These are phyloP conservation scores for Hypoxylon sp. DNA, from an alignment of 2,329 filamentous ascomycete species.

Conservation along the genomic window DNA sequence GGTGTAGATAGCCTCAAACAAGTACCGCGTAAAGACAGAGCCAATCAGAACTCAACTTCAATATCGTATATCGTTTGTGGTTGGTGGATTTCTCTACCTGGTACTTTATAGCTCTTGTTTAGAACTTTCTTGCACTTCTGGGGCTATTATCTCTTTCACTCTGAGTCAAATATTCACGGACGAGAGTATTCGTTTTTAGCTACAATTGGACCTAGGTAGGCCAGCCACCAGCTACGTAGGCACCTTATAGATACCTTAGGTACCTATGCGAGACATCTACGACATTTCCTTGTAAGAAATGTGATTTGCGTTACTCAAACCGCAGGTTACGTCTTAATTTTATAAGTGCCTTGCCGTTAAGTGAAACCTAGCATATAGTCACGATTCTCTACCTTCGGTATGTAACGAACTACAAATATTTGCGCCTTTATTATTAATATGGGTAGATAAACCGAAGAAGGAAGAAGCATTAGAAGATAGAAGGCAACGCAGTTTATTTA, in stretches of 20 bases:
- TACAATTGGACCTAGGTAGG: constrained; percentile 16
- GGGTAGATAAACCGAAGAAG: background rate
- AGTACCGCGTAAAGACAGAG: background rate
- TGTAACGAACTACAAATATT: background rate
- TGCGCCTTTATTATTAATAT: background rate
- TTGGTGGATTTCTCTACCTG: background rate
- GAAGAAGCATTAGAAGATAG: background rate
- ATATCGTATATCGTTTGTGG: background rate
- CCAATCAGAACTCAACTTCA: background rate
- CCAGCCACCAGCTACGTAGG: constrained; percentile 4
- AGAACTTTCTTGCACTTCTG: background rate
- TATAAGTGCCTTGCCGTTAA: background rate
- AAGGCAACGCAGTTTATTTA: background rate
- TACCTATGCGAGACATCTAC: background rate
- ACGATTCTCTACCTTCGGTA: background rate
- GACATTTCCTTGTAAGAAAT: background rate
- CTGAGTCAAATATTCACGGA: background rate
- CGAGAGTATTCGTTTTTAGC: constrained; percentile 31
- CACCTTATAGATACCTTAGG: background rate
- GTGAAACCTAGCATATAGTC: background rate
- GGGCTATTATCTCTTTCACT: background rate
- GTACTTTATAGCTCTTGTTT: background rate
- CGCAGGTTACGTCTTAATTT: too few species aligned
- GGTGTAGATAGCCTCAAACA: constrained; percentile 1
- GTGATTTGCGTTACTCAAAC: background rate